Percentiles rank a stretch among this genome's conserved stretches.
Conservation (phyloP, 352 stramenopile species). For the Phytophthora fragariaefolia region DNA sequence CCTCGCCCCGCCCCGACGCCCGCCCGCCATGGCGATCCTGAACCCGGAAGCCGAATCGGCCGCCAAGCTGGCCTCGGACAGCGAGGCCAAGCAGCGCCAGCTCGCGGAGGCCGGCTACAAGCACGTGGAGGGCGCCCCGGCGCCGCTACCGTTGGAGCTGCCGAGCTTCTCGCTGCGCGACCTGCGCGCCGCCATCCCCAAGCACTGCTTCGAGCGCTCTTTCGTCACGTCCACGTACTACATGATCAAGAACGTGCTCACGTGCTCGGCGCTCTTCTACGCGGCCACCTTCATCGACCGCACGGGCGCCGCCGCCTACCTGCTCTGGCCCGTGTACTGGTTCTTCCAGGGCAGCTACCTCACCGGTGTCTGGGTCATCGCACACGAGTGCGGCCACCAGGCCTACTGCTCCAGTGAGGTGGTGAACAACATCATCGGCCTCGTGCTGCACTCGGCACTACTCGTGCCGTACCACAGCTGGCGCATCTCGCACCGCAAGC, state of each 20-base stretch:
- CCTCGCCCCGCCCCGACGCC: background rate
- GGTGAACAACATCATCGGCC: constrained; percentile 97
- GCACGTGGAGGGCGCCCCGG: constrained; percentile 75
- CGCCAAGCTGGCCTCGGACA: constrained; percentile 28
- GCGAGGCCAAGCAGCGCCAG: constrained; percentile 51
- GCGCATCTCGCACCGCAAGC: constrained; percentile 95
- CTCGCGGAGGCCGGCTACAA: constrained; percentile 73
- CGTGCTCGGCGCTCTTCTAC: constrained; percentile 92
- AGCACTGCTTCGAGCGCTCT: constrained; percentile 97
- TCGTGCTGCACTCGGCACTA: constrained; percentile 96
- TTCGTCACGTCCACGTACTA: constrained; percentile 92
- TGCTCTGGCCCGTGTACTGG: constrained; percentile 96
- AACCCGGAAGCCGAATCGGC: constrained; percentile 59
- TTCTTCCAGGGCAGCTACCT: constrained; percentile 98
- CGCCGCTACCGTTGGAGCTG: constrained; percentile 80
- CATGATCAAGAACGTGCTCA: constrained; percentile 91
- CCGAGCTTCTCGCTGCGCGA: constrained; percentile 91
- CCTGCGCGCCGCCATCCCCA: constrained; percentile 91
- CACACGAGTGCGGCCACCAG: constrained; percentile 98
- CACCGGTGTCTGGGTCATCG: constrained; percentile 97
- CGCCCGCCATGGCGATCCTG: constrained; percentile 64
- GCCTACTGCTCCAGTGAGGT: constrained; percentile 94
- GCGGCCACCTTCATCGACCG: constrained; percentile 76
- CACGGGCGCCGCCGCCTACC: constrained; percentile 50
- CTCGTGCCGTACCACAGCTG: constrained; percentile 99